Evolutionary conservation across 164 flowering plant genomes (phyloP), one percentile per base, ranked within the genome.

Genomic region (Chimonanthus praecox): DNA sequence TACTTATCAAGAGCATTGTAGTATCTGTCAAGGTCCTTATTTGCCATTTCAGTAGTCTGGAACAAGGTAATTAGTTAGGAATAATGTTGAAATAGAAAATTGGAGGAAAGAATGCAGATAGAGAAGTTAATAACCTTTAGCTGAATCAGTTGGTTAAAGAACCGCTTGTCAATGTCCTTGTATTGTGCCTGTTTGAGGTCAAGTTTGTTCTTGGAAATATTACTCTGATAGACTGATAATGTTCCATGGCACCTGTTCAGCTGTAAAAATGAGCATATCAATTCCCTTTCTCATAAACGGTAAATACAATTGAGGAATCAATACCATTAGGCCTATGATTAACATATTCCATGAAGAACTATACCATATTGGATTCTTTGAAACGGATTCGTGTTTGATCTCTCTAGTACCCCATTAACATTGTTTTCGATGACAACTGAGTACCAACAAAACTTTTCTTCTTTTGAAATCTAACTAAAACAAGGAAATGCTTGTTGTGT

Each of bases 1-100:
- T 73, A 96, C 99, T 96, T 96, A 87, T 96, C 99, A 81, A 96
- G 93, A 7, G 99, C 99, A 83, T 84, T 87, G 83, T 92, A 90
- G 81, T 95, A 95, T 88, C 92, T 87, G 79, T 95, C 97, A 78
- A 95, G 88, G 79, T 96, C 99, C 83, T 94, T 96, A 82, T 96
- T 96, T 73, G 99, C 98, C 99, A 96, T 96, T 84, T 96, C 99
- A 73, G 95, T 92, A 58, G 99, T 96, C 99, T 96, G 94, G 21
- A 72, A 76, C 45, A 76, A 66, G 67, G 72, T 58, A 49, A n/a
- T 8, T 49, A 16, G 20, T 45, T 64, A 45, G 58, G 67, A 49
- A 74, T 61, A 9, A 72, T 62, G 15, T 18, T 6, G n/a, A 20
- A n/a, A 49, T 16, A 33, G 58, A 65, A 64, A 46, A 7, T 3